Conservation (phyloP, 257 asterid species). For the Petunia secreta region DNA sequence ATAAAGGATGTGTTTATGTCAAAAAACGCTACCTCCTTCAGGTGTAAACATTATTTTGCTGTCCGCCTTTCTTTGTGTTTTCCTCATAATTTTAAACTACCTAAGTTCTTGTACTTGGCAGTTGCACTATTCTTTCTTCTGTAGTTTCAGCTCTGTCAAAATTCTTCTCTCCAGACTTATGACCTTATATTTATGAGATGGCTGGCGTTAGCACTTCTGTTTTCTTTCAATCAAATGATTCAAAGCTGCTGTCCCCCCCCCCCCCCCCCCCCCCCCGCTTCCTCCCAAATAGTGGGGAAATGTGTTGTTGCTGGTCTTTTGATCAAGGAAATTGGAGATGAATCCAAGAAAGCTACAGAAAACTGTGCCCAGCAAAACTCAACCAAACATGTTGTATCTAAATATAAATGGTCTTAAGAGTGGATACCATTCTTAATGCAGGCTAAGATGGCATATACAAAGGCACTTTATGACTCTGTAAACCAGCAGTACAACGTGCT, state of each 20-base stretch:
- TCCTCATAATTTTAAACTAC: constrained; percentile 1
- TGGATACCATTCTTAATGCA: constrained; percentile 39
- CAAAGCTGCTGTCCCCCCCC: not conserved
- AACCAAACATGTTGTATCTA: not conserved
- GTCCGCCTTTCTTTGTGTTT: not conserved
- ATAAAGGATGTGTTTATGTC: no score
- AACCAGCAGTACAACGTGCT: constrained; percentile 71
- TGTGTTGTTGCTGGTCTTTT: not conserved
- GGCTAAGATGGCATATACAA: constrained; percentile 63
- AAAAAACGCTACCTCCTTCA: not conserved
- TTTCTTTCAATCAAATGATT: not conserved
- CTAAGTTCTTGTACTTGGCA: not conserved
- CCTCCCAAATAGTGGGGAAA: constrained; percentile 10
- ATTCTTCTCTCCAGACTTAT: not conserved
- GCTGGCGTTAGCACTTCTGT: not conserved
- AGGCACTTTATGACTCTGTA: constrained; percentile 60
- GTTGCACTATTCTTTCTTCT: not conserved
- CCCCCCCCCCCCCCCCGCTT: not conserved
- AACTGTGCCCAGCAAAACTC: not conserved
- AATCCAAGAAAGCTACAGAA: constrained; percentile 4
- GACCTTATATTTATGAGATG: not conserved
- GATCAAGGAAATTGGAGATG: constrained; percentile 18
- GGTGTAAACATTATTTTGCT: not conserved
- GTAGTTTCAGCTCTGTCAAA: constrained; percentile 13
- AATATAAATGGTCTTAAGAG: not conserved